Conservation (phyloP, 116 monocot species). For the Thalassia testudinum region DNA sequence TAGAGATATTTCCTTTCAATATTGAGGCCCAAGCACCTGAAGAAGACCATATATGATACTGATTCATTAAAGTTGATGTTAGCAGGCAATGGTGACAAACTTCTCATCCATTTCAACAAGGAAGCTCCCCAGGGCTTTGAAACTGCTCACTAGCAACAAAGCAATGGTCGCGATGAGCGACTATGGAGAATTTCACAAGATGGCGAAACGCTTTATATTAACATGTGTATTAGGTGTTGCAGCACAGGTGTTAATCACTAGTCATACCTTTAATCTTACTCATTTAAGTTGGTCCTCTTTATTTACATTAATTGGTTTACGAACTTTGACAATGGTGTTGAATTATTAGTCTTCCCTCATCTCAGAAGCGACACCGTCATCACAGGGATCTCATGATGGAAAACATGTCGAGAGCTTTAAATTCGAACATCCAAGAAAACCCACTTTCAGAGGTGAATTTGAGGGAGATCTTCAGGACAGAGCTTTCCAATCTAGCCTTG, state of each 20-base stretch:
- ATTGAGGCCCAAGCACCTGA: too few relatives aligned
- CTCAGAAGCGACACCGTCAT: constrained; percentile 58
- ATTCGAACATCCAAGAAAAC: constrained; percentile 21
- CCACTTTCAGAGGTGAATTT: constrained; percentile 41
- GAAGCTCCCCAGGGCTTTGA: constrained; percentile 69
- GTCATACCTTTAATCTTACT: not conserved
- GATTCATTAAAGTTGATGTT: not conserved
- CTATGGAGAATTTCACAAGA: constrained; percentile 76
- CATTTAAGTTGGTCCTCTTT: not conserved
- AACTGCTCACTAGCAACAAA: constrained; percentile 57
- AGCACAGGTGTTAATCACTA: constrained; percentile 51
- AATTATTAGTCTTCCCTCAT: not conserved
- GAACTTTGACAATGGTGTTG: not conserved
- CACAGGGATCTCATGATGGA: constrained; percentile 45
- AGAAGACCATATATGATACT: too few relatives aligned
- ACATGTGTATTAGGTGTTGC: constrained; percentile 43
- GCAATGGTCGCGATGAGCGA: constrained; percentile 76
- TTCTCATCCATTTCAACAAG: constrained; percentile 78
- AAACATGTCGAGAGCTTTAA: constrained; percentile 24
- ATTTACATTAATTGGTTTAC: not conserved
- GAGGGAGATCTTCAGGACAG: constrained; percentile 41
- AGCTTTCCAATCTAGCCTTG: constrained; percentile 60
- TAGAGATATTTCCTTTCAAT: too few relatives aligned
- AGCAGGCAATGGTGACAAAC: constrained; percentile 79
- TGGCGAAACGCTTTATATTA: constrained; percentile 51